Evolutionary conservation across 305 asterid species (phyloP), one percentile per base, ranked within the genome.

Genomic region (Fraxinus greggii): DNA sequence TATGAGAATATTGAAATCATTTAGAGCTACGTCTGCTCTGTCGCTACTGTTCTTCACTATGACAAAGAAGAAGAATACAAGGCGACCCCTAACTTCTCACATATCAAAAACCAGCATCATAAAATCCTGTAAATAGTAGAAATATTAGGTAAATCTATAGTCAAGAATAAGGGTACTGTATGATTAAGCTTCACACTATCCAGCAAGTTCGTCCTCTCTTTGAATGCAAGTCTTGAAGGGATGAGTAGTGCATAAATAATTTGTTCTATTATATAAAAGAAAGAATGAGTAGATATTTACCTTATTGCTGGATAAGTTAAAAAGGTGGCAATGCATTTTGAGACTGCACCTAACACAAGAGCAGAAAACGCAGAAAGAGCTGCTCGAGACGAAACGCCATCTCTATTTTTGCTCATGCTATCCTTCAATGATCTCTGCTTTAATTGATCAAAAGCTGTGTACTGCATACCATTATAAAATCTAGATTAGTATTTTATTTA

Each of bases 301-400:
- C 97, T 90, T 88, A 94, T 91, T 38, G 94, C 93, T 17, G 98
- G 98, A 86, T 95, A 93, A 21, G 98, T 95, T 70, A 91, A 21
- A 82, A 95, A 90, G 82, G 98, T 95, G 4, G 98, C 98, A 78
- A 92, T 84, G 81, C 98, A 95, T 87, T 95, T 95, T 23, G 98
- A 90, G 86, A 91, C 92, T 59, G 98, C 98, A 69, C 98, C 98
- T 73, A 91, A 79, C 75, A 88, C 82, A 19, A 95, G 93, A 70
- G 98, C 98, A 33, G 93, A 90, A 87, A 93, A 89, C 29, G 98
- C 98, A 87, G 98, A 93, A 70, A 93, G 95, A 76, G 91, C 89
- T 84, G 88, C 90, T 72, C 89, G 90, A 70, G 96, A 86, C 26
- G 92, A 77, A 35, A 80, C 87, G 7, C 78, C 85, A 6, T 51